These are phyloP conservation scores for Fusarium sarcochroum DNA, from an alignment of 2,329 filamentous ascomycete genomes.

Conservation along the genomic window DNA sequence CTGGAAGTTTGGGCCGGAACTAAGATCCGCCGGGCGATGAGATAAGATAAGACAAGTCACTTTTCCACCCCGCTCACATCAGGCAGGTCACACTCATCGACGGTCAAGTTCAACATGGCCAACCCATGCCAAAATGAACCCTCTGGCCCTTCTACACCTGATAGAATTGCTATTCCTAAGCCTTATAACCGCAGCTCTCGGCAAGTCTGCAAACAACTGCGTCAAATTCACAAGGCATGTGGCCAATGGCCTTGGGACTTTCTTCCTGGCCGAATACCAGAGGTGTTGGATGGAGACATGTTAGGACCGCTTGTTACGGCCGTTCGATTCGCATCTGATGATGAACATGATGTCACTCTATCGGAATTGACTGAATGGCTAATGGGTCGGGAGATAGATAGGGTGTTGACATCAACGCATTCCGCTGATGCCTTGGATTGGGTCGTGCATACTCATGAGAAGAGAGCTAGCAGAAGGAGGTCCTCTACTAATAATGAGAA, in stretches of 20 bases:
- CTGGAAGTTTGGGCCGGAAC: not conserved
- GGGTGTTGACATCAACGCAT: not conserved
- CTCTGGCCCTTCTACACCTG: not conserved
- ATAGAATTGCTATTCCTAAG: not conserved
- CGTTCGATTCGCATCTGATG: not conserved
- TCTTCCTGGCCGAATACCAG: slow-evolving; percentile 5
- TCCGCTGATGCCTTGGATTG: slow-evolving; percentile 1
- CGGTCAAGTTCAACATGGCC: slow-evolving; percentile 14
- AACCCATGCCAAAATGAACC: not conserved
- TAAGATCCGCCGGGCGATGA: not conserved
- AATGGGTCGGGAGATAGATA: not conserved
- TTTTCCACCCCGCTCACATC: slow-evolving; percentile 6
- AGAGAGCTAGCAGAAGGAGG: slow-evolving; percentile 4
- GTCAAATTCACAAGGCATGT: slow-evolving; percentile 1
- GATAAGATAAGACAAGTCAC: not conserved
- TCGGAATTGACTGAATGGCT: slow-evolving; percentile 2
- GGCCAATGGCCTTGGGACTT: slow-evolving; percentile 12
- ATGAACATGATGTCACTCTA: not conserved
- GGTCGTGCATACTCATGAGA: slow-evolving; percentile 2
- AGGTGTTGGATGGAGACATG: slow-evolving; percentile 1
- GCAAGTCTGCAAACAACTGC: slow-evolving; percentile 8
- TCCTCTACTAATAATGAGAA: not conserved
- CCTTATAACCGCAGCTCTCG: not conserved
- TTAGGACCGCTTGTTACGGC: not conserved
- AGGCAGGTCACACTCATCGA: not conserved